Evolutionary conservation across 2,329 filamentous ascomycete species (phyloP), one percentile per base, ranked within the genome.

Genomic region (Amphichorda felina): DNA sequence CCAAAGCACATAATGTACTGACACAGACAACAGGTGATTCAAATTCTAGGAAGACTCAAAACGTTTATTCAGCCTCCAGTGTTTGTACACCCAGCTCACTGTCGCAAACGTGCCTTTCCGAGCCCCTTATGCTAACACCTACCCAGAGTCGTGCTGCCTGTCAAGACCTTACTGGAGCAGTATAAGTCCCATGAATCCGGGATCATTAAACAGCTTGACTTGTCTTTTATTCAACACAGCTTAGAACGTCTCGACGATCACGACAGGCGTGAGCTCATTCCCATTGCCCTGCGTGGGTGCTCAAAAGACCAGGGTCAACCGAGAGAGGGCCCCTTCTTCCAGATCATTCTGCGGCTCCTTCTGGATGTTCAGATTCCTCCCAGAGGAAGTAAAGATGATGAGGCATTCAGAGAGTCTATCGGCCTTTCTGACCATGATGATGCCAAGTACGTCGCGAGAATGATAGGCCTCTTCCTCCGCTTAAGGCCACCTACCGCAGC

Each of bases 171-270:
- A 14, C 58, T 96, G 37, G 80, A 87, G 46, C 91, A 96, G 55
- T 95, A 94, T 67, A 94, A 93, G 56, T 50, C 83, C 16, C 75
- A 75, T 26, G 67, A 76, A 27, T 80, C 79, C 10, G 65, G 79
- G 1, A 67, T 95, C 26, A 75, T 98, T 43, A 80, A 85, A 43
- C 84, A 94, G 52, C 82, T 95, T 46, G 88, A 96, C 57, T 64
- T 96, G 28, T 69, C 82, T 14, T 94, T 94, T 52, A 82, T 95
- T 26, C 84, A 93, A 50, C 85, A 94, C 51, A 91, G 89, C 29
- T 49, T 75, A 19, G 55, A 62, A 29, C 64, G 70, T 3, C 53
- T 72, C 16, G 55, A 63, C 22, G 55, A 62, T 10, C 50, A 67
- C 36, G 81, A 89, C 29, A 74, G 85, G 45, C 70, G 80, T 25